Percentiles rank a stretch among this genome's conserved stretches.
Evolutionary conservation across 163 green algal species (phyloP).

Genomic region (Scenedesmus sp.): DNA sequence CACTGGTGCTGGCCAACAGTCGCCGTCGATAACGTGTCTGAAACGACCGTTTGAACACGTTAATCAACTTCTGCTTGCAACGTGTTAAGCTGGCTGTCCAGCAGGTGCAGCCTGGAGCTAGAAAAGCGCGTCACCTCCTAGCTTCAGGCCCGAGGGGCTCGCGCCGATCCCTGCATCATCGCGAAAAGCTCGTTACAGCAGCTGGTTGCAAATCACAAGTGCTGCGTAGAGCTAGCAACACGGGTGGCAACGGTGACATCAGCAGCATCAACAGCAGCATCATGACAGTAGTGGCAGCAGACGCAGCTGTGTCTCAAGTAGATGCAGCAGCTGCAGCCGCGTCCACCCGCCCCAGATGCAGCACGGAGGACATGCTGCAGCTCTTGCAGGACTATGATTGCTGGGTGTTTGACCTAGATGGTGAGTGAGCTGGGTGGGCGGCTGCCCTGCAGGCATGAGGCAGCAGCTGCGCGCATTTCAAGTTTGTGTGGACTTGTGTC

Average conservation of each 20-base stretch:
- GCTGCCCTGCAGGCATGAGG: neutral
- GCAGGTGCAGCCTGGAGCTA: neutral
- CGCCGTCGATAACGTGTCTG: neutral
- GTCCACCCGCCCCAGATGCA: neutral
- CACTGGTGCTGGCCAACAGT: neutral
- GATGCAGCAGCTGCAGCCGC: neutral
- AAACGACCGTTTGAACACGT: neutral
- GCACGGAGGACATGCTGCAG: constrained; percentile 27
- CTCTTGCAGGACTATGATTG: constrained; percentile 42
- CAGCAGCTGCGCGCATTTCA: neutral
- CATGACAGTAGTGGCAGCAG: neutral
- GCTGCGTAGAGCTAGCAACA: neutral
- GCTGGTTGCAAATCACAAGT: neutral
- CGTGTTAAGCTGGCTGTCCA: neutral
- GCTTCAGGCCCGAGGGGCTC: neutral
- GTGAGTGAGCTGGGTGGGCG: constrained; percentile 18
- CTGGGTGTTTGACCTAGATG: constrained; percentile 55
- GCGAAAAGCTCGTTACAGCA: neutral
- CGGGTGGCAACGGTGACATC: neutral
- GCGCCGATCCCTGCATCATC: neutral
- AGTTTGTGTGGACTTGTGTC: neutral
- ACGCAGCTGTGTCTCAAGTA: neutral
- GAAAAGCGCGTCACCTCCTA: neutral
- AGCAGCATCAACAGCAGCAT: neutral
- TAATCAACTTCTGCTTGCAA: neutral